phyloP scores from a whole-genome alignment of 257 asterid genomes.

The Voacanga thouarsii region DNA sequence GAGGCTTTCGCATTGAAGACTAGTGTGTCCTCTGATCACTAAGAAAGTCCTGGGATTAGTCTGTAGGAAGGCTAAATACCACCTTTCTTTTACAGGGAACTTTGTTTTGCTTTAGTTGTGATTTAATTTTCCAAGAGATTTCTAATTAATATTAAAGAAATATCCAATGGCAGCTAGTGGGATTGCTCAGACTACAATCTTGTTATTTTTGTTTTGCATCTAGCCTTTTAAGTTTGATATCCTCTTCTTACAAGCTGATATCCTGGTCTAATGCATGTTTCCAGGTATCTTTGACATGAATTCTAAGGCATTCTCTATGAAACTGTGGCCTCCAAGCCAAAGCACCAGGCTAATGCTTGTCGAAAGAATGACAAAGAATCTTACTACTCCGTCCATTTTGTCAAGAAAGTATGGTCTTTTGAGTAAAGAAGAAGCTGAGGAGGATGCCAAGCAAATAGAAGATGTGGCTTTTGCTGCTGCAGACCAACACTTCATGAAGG shows the following conservation, averaged over 20 bases:
- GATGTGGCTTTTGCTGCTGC: constrained; percentile 62
- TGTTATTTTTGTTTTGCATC: neutral
- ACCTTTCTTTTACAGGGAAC: neutral
- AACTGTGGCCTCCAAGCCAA: constrained; percentile 83
- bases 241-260: neutral
- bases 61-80: neutral
- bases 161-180: neutral
- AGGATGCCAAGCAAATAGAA: constrained; percentile 75
- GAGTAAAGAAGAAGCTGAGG: constrained; percentile 73
- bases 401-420: constrained; percentile 76
- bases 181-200: neutral
- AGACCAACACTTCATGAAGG: constrained; percentile 64
- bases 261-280: neutral
- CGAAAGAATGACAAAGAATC: constrained; percentile 75
- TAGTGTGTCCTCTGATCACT: neutral
- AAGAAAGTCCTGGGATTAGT: neutral
- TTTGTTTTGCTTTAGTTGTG: neutral
- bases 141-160: neutral
- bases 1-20: neutral
- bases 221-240: neutral
- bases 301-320: constrained; percentile 40
- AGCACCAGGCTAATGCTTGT: constrained; percentile 67
- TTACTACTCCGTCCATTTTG: constrained; percentile 70
- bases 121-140: neutral
- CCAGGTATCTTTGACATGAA: constrained; percentile 57